Conservation (phyloP, 2,329 filamentous ascomycete species). For the Fonsecaea erecta region DNA sequence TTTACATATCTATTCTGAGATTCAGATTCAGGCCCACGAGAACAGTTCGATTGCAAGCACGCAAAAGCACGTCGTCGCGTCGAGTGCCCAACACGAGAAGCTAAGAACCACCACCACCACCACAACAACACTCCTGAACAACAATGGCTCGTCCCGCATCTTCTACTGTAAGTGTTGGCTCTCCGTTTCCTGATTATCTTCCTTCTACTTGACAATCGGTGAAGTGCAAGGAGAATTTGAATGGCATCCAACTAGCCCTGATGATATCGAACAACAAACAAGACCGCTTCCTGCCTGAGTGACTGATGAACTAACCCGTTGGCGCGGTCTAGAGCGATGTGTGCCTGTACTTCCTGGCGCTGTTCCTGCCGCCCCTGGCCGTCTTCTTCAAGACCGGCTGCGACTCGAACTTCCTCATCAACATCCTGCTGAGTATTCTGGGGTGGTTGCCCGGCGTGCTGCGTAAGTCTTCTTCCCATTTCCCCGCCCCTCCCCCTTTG, state of each 20-base stretch:
- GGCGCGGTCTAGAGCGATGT: conserved; percentile 37
- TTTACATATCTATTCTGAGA: no score
- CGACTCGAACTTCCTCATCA: conserved; percentile 84
- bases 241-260: no score
- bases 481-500: background rate
- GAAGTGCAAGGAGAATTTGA: no score
- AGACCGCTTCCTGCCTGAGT: background rate
- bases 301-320: no score
- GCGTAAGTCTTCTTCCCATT: conserved; percentile 60
- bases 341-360: conserved; percentile 66
- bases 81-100: background rate
- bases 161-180: conserved; percentile 20
- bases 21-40: no score
- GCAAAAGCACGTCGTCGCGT: background rate
- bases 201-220: no score
- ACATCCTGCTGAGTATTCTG: conserved; percentile 82
- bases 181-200: background rate
- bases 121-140: background rate
- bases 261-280: no score
- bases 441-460: conserved; percentile 82
- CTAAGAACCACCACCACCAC: background rate
- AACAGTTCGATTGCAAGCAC: no score
- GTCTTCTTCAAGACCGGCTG: conserved; percentile 94
- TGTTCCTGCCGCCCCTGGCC: conserved; percentile 86
- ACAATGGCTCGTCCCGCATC: conserved; percentile 22